Evolutionary conservation across 495 filamentous ascomycete species (phyloP).

Genomic region (Acidomyces sp.): DNA sequence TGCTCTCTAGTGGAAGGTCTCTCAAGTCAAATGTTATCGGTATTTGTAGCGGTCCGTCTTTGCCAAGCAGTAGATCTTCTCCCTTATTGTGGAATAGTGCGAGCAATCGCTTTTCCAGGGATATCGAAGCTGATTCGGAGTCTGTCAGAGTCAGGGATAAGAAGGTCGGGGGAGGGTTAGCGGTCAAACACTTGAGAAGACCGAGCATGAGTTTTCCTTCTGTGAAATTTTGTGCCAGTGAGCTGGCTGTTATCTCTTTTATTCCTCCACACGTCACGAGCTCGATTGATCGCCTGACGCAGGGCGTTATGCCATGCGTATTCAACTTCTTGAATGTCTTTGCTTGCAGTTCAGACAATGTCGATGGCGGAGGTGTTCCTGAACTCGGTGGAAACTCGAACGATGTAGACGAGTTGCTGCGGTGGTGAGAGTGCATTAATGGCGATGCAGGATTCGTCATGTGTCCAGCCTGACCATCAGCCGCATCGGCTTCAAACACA

Average conservation of each 20-base stretch:
- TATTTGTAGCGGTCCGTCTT: conserved; percentile 65
- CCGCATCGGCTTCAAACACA: conserved; percentile 60
- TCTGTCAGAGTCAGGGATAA: conserved; percentile 75
- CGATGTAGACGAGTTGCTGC: conserved; percentile 36
- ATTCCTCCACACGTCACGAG: conserved; percentile 77
- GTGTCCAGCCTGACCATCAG: conserved; percentile 38
- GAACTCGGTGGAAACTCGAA: conserved; percentile 38
- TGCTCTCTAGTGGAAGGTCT: conserved; percentile 72
- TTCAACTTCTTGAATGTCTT: conserved; percentile 69
- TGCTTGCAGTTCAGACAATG: conserved; percentile 61
- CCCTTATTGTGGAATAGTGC: conserved; percentile 39
- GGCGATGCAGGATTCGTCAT: conserved; percentile 34
- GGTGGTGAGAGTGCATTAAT: conserved; percentile 21
- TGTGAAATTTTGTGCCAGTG: conserved; percentile 23
- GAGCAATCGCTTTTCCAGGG: conserved; percentile 65
- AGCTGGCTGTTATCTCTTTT: conserved; percentile 30
- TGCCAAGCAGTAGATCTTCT: conserved; percentile 57
- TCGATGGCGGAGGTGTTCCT: conserved; percentile 63
- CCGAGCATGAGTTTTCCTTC: conserved; percentile 52
- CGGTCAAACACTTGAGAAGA: conserved; percentile 53
- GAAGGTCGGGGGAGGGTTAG: conserved; percentile 53
- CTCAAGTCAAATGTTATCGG: conserved; percentile 82
- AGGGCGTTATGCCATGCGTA: conserved; percentile 58
- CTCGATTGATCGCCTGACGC: conserved; percentile 51
- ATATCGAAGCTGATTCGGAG: conserved; percentile 68